phyloP scores from a whole-genome alignment of 139 green algal genomes.

The Chlamydomonas applanata region DNA sequence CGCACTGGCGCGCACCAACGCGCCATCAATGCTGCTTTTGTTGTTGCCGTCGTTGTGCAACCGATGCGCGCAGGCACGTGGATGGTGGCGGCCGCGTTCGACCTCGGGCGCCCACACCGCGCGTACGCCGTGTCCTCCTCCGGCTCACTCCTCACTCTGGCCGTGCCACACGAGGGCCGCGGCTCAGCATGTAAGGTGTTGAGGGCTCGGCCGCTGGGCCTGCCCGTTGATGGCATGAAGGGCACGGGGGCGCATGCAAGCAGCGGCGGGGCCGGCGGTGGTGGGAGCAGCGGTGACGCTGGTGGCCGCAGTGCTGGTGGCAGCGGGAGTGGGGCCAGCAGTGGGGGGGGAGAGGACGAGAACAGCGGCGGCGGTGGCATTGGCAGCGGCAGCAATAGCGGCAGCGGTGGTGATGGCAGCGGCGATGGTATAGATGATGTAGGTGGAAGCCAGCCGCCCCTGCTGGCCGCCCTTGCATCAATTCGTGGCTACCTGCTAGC shows the following conservation, averaged over 20 bases:
- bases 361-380: neutral
- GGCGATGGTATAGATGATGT: neutral
- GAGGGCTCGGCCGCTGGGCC: neutral
- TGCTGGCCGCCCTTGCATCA: neutral
- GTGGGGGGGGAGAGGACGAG: neutral
- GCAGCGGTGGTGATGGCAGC: neutral
- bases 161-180: slow-evolving; percentile 25
- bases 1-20: neutral
- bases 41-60: neutral
- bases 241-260: neutral
- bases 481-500: neutral
- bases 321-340: neutral
- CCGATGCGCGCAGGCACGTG: slow-evolving; percentile 6
- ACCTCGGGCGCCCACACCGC: slow-evolving; percentile 21
- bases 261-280: neutral
- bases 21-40: neutral
- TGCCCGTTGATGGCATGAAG: neutral
- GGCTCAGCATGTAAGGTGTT: slow-evolving; percentile 21
- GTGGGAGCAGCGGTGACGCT: too few relatives aligned
- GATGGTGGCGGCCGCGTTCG: slow-evolving; percentile 43
- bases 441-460: neutral
- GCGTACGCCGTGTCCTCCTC: slow-evolving; percentile 28
- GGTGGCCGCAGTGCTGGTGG: neutral
- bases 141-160: slow-evolving; percentile 33
- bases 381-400: neutral